Conservation (phyloP, 164 flowering plant genomes). For the Cinnamomum micranthum region DNA sequence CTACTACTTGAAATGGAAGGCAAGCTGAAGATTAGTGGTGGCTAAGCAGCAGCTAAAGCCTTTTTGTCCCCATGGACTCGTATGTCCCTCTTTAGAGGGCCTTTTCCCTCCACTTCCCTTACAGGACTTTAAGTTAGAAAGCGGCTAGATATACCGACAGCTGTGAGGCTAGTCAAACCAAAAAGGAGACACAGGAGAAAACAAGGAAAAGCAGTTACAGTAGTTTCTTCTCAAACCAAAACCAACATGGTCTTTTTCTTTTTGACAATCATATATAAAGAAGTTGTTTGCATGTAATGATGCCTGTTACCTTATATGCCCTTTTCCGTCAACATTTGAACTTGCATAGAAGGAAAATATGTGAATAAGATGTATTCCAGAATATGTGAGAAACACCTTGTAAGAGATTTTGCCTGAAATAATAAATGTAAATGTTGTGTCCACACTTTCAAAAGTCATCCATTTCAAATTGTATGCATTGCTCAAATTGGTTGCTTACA, state of each 20-base stretch:
- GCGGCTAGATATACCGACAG: no score
- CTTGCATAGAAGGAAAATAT: not conserved
- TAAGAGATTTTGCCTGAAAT: not conserved
- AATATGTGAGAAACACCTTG: not conserved
- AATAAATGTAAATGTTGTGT: constrained; percentile 5
- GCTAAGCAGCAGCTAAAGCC: not conserved
- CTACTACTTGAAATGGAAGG: no score
- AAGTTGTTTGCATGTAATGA: not conserved
- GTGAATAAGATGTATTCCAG: not conserved
- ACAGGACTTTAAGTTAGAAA: no score
- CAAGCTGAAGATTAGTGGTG: not conserved
- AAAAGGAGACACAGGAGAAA: not conserved
- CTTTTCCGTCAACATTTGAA: not conserved
- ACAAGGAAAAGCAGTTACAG: not conserved
- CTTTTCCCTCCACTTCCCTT: not conserved
- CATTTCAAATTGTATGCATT: not conserved
- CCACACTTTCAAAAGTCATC: not conserved
- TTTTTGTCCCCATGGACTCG: no score
- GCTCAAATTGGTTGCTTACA: not conserved
- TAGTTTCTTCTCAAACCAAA: constrained; percentile 1
- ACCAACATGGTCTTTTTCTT: not conserved
- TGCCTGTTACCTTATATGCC: not conserved
- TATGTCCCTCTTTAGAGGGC: not conserved
- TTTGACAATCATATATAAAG: not conserved
- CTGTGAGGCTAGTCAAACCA: no score